Percentiles rank a stretch among this genome's conserved stretches.
phyloP scores from a whole-genome alignment of 306 rosid species.

The Chamaecrista fasciculata region DNA sequence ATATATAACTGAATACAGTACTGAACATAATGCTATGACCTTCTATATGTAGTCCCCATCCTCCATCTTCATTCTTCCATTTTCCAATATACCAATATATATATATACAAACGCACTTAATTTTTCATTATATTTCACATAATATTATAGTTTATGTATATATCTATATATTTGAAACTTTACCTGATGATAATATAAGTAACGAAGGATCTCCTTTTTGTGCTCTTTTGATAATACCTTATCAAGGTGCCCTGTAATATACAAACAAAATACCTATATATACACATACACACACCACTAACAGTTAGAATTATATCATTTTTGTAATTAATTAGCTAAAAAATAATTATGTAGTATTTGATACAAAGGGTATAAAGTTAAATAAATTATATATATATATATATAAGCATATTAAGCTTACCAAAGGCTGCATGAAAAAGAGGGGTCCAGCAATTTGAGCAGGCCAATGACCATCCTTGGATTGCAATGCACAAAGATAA shows the following conservation, averaged over 20 bases:
- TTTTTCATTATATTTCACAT: background rate
- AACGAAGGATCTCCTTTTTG: conserved; percentile 68
- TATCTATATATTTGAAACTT: background rate
- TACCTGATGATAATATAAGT: conserved; percentile 66
- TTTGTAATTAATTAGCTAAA: too few species aligned
- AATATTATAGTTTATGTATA: background rate
- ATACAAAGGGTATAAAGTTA: background rate
- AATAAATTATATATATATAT: too few species aligned
- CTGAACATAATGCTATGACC: conserved; percentile 78
- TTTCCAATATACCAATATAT: too few species aligned
- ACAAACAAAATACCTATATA: conserved; percentile 63
- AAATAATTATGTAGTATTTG: too few species aligned
- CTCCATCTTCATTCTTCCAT: conserved; percentile 75
- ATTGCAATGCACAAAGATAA: conserved; percentile 54
- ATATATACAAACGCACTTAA: too few species aligned
- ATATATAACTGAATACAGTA: conserved; percentile 56
- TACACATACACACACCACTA: too few species aligned
- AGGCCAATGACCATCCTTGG: conserved; percentile 83
- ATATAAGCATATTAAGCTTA: background rate
- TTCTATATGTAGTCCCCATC: conserved; percentile 78
- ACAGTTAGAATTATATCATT: too few species aligned
- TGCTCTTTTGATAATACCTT: conserved; percentile 41
- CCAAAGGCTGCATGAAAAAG: conserved; percentile 72
- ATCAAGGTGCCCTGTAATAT: conserved; percentile 63
- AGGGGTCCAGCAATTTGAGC: conserved; percentile 71